Conservation (phyloP, 805 yeast genomes). For the Metschnikowia kunwiensis region DNA sequence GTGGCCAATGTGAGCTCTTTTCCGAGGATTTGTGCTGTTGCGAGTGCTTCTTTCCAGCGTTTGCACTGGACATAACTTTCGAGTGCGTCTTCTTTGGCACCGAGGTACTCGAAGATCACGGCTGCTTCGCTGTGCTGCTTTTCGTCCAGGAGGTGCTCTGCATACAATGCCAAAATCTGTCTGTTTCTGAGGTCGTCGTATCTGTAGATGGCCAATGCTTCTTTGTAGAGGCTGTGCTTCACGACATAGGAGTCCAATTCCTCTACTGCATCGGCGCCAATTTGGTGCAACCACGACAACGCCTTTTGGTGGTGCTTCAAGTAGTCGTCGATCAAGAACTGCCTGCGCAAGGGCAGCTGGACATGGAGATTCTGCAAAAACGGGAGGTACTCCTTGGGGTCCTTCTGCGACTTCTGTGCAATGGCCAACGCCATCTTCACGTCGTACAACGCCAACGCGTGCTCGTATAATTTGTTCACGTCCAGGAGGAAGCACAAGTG, state of each 20-base stretch:
- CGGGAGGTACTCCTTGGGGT: conserved; percentile 95
- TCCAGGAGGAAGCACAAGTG: conserved; percentile 91
- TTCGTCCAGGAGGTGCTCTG: conserved; percentile 53
- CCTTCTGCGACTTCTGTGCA: conserved; percentile 96
- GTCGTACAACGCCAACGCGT: conserved; percentile 79
- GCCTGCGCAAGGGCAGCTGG: conserved; percentile 61
- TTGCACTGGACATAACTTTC: conserved; percentile 67
- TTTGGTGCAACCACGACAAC: conserved; percentile 55
- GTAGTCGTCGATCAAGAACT: conserved; percentile 75
- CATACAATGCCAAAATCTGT: conserved; percentile 57
- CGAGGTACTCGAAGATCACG: conserved; percentile 67
- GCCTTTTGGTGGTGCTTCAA: conserved; percentile 70
- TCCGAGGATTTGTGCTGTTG: conserved; percentile 46
- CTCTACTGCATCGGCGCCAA: conserved; percentile 35
- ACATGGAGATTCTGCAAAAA: conserved; percentile 77
- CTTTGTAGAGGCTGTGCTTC: conserved; percentile 64
- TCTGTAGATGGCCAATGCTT: conserved; percentile 62
- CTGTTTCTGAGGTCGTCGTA: conserved; percentile 55
- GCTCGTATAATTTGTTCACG: conserved; percentile 74
- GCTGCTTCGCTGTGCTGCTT: conserved; percentile 75
- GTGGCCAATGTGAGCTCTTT: conserved; percentile 38
- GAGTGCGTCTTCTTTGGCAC: conserved; percentile 55
- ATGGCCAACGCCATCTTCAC: conserved; percentile 74
- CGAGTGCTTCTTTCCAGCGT: conserved; percentile 81
- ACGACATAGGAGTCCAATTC: conserved; percentile 71